Conservation (phyloP, 345 rosid species). For the Eutrema heterophyllum region DNA sequence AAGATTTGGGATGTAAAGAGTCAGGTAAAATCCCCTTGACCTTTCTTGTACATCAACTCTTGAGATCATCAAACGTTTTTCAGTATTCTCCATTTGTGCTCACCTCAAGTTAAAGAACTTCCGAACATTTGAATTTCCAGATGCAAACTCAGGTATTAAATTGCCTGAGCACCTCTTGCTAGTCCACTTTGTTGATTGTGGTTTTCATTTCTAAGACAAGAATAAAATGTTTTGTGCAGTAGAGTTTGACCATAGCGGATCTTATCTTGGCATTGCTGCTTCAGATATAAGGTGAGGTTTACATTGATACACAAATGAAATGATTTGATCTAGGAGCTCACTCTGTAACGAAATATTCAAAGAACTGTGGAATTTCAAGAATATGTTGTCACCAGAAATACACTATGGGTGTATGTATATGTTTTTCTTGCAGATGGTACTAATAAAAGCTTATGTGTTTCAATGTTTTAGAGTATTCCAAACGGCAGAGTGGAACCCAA, state of each 20-base stretch:
- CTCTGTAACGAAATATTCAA: background rate
- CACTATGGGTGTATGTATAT: background rate
- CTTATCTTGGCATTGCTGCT: constrained; percentile 81
- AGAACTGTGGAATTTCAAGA: background rate
- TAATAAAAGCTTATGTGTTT: background rate
- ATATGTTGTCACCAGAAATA: background rate
- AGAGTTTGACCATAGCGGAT: constrained; percentile 94
- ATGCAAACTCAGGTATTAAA: constrained; percentile 76
- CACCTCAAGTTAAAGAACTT: constrained; percentile 66
- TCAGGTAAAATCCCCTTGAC: constrained; percentile 47
- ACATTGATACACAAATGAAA: background rate
- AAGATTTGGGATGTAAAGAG: constrained; percentile 98
- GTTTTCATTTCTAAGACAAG: background rate
- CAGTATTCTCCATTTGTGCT: background rate
- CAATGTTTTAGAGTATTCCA: constrained; percentile 60
- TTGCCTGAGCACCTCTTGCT: background rate
- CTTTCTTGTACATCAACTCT: background rate
- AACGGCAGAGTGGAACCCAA: constrained; percentile 86
- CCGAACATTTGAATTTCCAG: constrained; percentile 59
- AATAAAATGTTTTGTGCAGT: constrained; percentile 42
- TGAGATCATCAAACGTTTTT: background rate
- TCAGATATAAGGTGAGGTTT: constrained; percentile 69
- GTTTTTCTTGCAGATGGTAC: background rate
- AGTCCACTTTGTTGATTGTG: background rate
- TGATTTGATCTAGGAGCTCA: background rate